phyloP scores from a whole-genome alignment of 2,329 filamentous ascomycete species.

The Fusarium verrucosum region DNA sequence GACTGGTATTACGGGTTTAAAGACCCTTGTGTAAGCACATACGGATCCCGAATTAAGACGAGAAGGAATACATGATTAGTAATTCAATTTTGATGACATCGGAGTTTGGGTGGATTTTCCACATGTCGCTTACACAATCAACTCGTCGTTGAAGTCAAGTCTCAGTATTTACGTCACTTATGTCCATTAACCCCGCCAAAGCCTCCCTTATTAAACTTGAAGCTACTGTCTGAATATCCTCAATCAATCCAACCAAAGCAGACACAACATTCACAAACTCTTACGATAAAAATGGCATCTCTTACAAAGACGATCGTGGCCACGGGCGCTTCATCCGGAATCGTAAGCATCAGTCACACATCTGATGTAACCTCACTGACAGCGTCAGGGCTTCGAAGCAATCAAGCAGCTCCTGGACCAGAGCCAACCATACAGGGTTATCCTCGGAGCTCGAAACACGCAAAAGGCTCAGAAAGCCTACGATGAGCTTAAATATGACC shows the following conservation, averaged over 20 bases:
- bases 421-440: constrained; percentile 57
- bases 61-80: constrained; percentile 5
- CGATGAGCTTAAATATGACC: constrained; percentile 55
- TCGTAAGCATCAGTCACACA: constrained; percentile 49
- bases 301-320: constrained; percentile 61
- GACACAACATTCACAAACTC: background rate
- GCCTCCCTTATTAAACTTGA: constrained; percentile 1
- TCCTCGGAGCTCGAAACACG: constrained; percentile 61
- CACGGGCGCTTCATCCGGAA: constrained; percentile 60
- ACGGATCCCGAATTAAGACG: background rate
- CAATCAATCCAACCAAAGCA: background rate
- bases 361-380: background rate
- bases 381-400: constrained; percentile 60
- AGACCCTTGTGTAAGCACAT: background rate
- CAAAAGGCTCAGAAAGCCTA: constrained; percentile 53
- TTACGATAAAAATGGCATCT: constrained; percentile 47
- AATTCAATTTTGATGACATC: constrained; percentile 5
- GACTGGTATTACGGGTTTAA: background rate
- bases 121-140: too few relatives aligned
- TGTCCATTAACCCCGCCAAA: constrained; percentile 38
- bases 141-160: background rate
- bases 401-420: constrained; percentile 60
- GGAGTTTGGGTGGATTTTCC: background rate
- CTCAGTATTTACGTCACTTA: constrained; percentile 30
- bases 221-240: background rate